Percentiles rank a stretch among this genome's conserved stretches.
Conservation (phyloP, 2,329 filamentous ascomycete species). For the Trichophyton verrucosum region DNA sequence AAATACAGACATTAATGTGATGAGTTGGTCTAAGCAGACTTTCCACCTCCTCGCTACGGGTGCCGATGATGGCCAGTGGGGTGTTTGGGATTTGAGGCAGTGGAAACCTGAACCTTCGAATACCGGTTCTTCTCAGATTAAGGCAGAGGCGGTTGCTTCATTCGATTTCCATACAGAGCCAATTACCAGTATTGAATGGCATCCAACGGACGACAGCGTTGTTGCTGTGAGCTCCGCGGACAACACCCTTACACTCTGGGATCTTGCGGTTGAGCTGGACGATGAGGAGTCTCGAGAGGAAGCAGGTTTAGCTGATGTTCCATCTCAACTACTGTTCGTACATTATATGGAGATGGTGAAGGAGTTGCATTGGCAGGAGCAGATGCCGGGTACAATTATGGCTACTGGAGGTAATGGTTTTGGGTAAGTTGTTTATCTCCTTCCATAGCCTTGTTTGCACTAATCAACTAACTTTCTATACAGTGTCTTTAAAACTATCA, state of each 20-base stretch:
- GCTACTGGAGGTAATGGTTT: conserved; percentile 83
- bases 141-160: conserved; percentile 72
- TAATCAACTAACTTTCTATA: conserved; percentile 14
- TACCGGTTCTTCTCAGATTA: conserved; percentile 33
- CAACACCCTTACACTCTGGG: conserved; percentile 91
- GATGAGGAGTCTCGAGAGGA: conserved; percentile 83
- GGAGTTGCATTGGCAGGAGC: conserved; percentile 94
- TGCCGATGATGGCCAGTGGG: conserved; percentile 87
- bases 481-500: conserved; percentile 72
- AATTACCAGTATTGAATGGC: conserved; percentile 93
- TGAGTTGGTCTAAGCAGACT: conserved; percentile 86
- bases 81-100: conserved; percentile 87
- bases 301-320: conserved; percentile 75
- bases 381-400: conserved; percentile 81
- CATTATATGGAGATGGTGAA: conserved; percentile 93
- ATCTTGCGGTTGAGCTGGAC: conserved; percentile 89
- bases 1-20: conserved; percentile 81
- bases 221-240: conserved; percentile 85
- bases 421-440: conserved; percentile 31
- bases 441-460: not conserved
- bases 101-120: conserved; percentile 61
- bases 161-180: conserved; percentile 96
- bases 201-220: conserved; percentile 92
- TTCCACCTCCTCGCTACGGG: conserved; percentile 83
- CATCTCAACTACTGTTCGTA: conserved; percentile 87